Evolutionary conservation across 768 basidiomycete genomes (phyloP).

Genomic region (Steccherinum ochraceum): DNA sequence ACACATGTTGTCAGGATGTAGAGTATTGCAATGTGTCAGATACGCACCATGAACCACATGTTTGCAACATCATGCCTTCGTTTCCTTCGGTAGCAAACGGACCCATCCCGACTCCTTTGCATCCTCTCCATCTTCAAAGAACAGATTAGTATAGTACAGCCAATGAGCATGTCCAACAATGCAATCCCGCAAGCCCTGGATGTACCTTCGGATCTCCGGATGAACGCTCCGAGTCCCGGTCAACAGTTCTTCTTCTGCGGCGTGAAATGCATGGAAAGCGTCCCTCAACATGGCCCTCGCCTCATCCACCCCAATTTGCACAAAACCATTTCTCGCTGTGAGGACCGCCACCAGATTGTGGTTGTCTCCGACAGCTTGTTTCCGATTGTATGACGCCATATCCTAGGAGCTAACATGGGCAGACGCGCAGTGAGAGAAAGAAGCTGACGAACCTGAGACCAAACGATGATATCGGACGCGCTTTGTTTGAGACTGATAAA

Average conservation of each 20-base stretch:
- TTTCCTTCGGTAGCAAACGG: slow-evolving; percentile 31
- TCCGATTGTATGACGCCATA: slow-evolving; percentile 46
- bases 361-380: slow-evolving; percentile 29
- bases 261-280: slow-evolving; percentile 30
- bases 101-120: slow-evolving; percentile 60
- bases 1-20: not conserved
- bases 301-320: slow-evolving; percentile 44
- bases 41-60: no score
- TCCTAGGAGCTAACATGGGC: slow-evolving; percentile 41
- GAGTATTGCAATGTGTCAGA: no score
- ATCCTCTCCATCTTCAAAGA: slow-evolving; percentile 52
- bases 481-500: slow-evolving; percentile 30
- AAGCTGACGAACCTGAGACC: slow-evolving; percentile 42
- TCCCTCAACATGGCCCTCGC: slow-evolving; percentile 34
- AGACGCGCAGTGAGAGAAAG: slow-evolving; percentile 3
- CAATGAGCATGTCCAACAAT: slow-evolving; percentile 57
- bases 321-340: slow-evolving; percentile 35
- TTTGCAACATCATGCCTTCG: no score
- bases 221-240: slow-evolving; percentile 12
- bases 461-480: slow-evolving; percentile 45
- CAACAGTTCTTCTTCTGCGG: slow-evolving; percentile 8
- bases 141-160: slow-evolving; percentile 58
- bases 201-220: slow-evolving; percentile 30
- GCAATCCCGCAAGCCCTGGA: slow-evolving; percentile 48
- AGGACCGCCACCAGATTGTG: slow-evolving; percentile 47